Evolutionary conservation across 169 alveolate species (phyloP), one percentile per base, ranked within the genome.

Genomic region (Plasmodium relictum): DNA sequence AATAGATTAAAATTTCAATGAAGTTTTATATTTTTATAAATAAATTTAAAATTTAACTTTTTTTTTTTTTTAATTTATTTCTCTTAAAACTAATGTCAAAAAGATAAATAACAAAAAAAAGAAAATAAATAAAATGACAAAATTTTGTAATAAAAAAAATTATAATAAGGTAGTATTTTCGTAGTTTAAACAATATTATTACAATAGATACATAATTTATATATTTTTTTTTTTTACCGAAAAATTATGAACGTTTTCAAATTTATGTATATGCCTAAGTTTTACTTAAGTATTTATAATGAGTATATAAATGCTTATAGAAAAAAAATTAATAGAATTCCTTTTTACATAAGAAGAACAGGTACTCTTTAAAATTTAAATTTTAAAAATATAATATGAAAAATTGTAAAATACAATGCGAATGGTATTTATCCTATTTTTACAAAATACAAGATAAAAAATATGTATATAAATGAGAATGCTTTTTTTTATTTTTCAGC

Each of bases 301-400:
- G 90, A 80, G 16, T 80, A 80, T 54, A 70, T 80, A 59, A 80
- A 80, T 44, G 69, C 90, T 16, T 80, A 80, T 18, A 52, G 80
- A 59, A 80, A 80, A 42, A 94, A 92, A 50, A 73, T 94, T 45
- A 88, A 92, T 42, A 63, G 58, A 56, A 85, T 92, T 18, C 96
- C 95, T 6, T 94, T 94, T 59, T 92, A 92, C 68, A 89, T 94
- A 42, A 89, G 93, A 70, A 72, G 96, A 85, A 94, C 96, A 26
- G 93, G 96, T 94, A 69, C 54, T 18, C 44, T 24, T 12, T 41
- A 10, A 45, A 10, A 24, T 9, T 2, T 20, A 48, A 0, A 3
- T 6, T 14, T n/a, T 12, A 48, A n/a, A 48, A 24, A 61, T 74
- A 56, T 8, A 42, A 9, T 24, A 6, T 22, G 24, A 22, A 22